These are phyloP conservation scores for Cystoisospora suis DNA, from an alignment of 169 alveolate genomes.

Conservation along the genomic window DNA sequence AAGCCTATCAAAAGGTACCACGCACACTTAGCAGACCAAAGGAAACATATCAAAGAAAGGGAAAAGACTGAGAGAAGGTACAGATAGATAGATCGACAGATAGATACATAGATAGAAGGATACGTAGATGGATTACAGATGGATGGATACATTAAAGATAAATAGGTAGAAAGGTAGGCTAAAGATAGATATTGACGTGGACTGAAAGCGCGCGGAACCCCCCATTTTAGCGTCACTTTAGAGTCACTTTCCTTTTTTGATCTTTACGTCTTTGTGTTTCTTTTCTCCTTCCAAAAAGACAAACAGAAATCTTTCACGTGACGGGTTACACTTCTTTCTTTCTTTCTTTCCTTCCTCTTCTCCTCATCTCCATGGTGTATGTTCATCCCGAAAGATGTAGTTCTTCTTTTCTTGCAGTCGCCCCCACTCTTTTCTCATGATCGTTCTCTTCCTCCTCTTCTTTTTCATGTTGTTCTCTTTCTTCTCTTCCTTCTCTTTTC, in stretches of 20 bases:
- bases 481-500: too few relatives aligned
- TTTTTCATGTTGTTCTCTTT: too few relatives aligned
- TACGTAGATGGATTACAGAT: background rate
- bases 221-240: background rate
- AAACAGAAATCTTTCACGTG: background rate
- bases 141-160: background rate
- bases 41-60: background rate
- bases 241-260: background rate
- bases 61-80: background rate
- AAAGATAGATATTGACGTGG: background rate
- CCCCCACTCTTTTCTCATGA: too few relatives aligned
- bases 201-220: background rate
- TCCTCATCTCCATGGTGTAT: too few relatives aligned
- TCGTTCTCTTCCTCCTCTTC: too few relatives aligned
- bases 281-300: background rate
- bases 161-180: background rate
- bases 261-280: background rate
- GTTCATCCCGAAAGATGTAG: too few relatives aligned
- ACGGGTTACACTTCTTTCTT: background rate
- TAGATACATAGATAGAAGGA: background rate
- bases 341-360: background rate
- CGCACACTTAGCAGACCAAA: background rate
- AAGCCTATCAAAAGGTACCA: constrained; percentile 77
- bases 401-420: too few relatives aligned
- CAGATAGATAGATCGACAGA: background rate